phyloP scores from a whole-genome alignment of 441 rosid genomes.

The Erodium chrysanthum region DNA sequence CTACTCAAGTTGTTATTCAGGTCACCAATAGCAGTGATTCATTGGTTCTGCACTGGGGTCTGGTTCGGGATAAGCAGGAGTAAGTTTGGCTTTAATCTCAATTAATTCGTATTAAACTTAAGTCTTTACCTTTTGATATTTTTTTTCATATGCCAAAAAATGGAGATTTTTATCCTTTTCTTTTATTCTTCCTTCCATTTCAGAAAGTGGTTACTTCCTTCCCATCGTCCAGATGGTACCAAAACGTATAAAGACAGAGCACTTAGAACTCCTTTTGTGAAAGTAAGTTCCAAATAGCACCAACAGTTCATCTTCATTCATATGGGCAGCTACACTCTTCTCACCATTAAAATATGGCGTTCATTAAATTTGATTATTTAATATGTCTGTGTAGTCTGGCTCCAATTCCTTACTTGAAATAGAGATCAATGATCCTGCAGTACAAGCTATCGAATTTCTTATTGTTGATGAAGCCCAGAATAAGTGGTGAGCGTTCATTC shows the following conservation, averaged over 20 bases:
- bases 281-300: conserved; percentile 36
- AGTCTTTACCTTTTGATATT: conserved; percentile 6
- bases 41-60: conserved; percentile 90
- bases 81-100: conserved; percentile 31
- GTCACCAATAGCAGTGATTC: conserved; percentile 50
- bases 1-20: conserved; percentile 45
- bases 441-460: conserved; percentile 86
- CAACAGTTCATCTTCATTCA: conserved; percentile 12
- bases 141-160: conserved; percentile 2
- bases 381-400: conserved; percentile 47
- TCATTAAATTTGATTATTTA: conserved; percentile 17
- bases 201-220: conserved; percentile 90
- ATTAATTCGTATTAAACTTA: conserved; percentile 14
- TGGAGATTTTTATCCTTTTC: conserved; percentile 9
- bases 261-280: conserved; percentile 76
- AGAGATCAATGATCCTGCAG: conserved; percentile 72
- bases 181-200: conserved; percentile 12
- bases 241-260: conserved; percentile 79
- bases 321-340: conserved; percentile 12
- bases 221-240: conserved; percentile 65
- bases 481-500: conserved; percentile 54
- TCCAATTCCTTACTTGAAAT: conserved; percentile 49
- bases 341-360: conserved; percentile 12
- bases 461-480: conserved; percentile 68
- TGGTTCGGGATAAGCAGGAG: conserved; percentile 53